phyloP scores from a whole-genome alignment of 345 rosid genomes.

The Noccaea bulbosa region DNA sequence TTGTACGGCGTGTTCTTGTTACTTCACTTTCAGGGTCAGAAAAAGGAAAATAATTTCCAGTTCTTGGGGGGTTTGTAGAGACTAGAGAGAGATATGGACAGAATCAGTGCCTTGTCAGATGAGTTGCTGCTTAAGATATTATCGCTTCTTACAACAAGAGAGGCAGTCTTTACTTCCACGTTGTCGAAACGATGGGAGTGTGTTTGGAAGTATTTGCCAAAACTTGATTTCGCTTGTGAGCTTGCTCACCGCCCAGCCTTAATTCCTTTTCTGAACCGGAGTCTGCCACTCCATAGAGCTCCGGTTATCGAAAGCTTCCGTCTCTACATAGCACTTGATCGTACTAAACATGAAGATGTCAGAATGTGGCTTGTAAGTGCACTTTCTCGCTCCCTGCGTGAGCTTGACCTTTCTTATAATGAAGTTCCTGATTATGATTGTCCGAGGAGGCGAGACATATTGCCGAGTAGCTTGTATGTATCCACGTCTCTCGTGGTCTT shows the following conservation, averaged over 20 bases:
- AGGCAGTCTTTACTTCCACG: conserved; percentile 6
- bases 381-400: not conserved
- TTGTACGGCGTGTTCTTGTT: too few species aligned
- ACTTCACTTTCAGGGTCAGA: too few species aligned
- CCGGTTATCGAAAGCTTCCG: not conserved
- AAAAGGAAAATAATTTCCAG: too few species aligned
- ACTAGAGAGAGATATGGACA: not conserved
- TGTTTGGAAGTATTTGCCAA: conserved; percentile 29
- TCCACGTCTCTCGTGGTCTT: not conserved
- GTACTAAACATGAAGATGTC: not conserved
- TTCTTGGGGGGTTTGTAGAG: not conserved
- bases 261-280: conserved; percentile 16
- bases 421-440: too few species aligned
- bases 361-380: conserved; percentile 7
- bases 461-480: conserved; percentile 17
- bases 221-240: not conserved
- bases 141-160: conserved; percentile 24
- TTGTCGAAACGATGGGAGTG: conserved; percentile 7
- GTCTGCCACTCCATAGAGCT: conserved; percentile 13
- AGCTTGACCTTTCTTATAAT: not conserved
- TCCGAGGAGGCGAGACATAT: not conserved
- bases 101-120: conserved; percentile 14
- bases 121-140: conserved; percentile 18
- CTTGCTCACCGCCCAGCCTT: not conserved
- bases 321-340: not conserved